phyloP scores from a whole-genome alignment of 2,329 filamentous ascomycete genomes.

The Hypoxylon sp. region DNA sequence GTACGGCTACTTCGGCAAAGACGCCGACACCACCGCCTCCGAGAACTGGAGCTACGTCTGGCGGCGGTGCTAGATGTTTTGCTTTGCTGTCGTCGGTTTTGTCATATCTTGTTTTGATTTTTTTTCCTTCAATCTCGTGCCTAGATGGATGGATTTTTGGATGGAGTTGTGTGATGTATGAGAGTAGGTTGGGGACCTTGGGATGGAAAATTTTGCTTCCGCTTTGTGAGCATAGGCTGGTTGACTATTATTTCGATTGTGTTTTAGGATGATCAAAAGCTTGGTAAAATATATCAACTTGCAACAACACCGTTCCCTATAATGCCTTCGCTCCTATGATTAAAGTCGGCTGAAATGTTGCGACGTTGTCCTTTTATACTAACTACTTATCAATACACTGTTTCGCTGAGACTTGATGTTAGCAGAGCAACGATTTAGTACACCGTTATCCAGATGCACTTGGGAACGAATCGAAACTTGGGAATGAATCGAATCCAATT shows the following conservation, averaged over 20 bases:
- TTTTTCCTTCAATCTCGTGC: neutral
- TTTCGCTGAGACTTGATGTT: neutral
- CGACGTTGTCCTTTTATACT: neutral
- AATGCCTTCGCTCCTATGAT: neutral
- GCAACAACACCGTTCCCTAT: neutral
- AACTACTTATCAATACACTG: neutral
- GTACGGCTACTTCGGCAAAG: constrained; percentile 53
- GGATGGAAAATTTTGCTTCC: constrained; percentile 7
- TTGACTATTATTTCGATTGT: constrained; percentile 7
- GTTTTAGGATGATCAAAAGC: constrained; percentile 17
- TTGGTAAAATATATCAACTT: constrained; percentile 28
- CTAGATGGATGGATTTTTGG: constrained; percentile 4
- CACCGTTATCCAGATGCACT: too few species aligned
- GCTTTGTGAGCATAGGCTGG: constrained; percentile 20
- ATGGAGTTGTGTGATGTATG: constrained; percentile 10
- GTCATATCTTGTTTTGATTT: neutral
- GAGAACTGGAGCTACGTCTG: constrained; percentile 55
- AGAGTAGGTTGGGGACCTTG: neutral
- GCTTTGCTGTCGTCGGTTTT: neutral
- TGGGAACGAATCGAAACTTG: too few species aligned
- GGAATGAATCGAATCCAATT: too few species aligned
- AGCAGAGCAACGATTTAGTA: neutral
- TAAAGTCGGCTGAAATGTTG: neutral
- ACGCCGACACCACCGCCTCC: constrained; percentile 42
- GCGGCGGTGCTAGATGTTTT: constrained; percentile 50